Conservation (phyloP, 2,329 filamentous ascomycete species). For the Aspergillus sp. region DNA sequence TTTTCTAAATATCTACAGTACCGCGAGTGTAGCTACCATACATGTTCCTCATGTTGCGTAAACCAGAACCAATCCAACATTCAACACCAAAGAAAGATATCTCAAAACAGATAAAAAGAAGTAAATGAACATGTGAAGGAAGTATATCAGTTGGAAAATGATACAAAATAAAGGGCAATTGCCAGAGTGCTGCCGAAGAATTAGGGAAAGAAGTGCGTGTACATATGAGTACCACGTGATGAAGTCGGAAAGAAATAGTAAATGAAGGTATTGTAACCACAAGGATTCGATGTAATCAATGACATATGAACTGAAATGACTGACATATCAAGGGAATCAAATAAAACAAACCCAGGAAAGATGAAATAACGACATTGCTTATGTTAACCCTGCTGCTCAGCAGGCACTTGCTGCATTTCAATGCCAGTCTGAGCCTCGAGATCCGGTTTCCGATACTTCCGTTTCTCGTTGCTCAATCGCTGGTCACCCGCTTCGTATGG, state of each 20-base stretch:
- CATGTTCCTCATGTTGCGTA: conserved; percentile 8
- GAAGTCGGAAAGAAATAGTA: not conserved
- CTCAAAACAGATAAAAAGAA: conserved; percentile 3
- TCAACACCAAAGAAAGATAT: not conserved
- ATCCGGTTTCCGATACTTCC: conserved; percentile 45
- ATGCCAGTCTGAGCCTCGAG: conserved; percentile 51
- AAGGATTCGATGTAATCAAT: not conserved
- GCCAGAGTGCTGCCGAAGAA: not conserved
- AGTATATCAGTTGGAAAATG: conserved; percentile 2
- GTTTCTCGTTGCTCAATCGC: conserved; percentile 60
- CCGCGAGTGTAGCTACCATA: conserved; percentile 6
- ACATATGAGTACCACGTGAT: not conserved
- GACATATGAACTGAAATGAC: not conserved
- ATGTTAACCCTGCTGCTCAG: conserved; percentile 15
- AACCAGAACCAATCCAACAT: not conserved
- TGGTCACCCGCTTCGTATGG: conserved; percentile 75
- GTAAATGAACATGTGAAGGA: conserved; percentile 2
- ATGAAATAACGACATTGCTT: not conserved
- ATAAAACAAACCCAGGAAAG: not conserved
- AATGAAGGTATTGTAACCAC: not conserved
- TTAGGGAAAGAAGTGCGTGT: not conserved
- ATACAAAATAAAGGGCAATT: conserved; percentile 11
- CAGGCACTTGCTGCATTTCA: conserved; percentile 63
- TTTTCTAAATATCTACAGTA: conserved; percentile 4
- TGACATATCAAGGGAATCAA: not conserved